Evolutionary conservation across 1,284 basidiomycete species (phyloP), one percentile per base, ranked within the genome.

Genomic region (Peniophora sp.): DNA sequence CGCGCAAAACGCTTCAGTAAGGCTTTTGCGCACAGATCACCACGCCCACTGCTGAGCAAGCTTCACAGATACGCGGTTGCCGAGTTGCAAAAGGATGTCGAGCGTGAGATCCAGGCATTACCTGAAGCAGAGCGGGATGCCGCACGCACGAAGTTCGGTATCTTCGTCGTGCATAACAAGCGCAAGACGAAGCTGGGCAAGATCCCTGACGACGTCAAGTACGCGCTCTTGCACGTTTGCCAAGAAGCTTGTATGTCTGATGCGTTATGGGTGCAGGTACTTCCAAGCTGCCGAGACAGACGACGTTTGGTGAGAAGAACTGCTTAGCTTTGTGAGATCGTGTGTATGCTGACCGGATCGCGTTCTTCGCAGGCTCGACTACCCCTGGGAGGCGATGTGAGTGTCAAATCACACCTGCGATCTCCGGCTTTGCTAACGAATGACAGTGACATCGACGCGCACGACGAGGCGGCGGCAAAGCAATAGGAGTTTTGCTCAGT

Each of bases 151-250:
- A 76, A 88, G 65, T 91, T 97, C 55, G 92, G 81, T 1, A 74
- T 96, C 58, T 97, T 97, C 63, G 93, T 96, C 36, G 94, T 97
- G 16, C 93, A 97, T 70, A 96, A 97, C 75, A 97, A 97, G 71
- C 72, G 83, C 55, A 96, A 96, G 71, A 73, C 76, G 44, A 97
- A 97, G 70, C 66, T 83, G 41, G 92, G 81, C 23, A 67, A 78
- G 43, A 68, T 97, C 45, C 89, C 92, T 9, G 59, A 69, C 3
- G 77, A 78, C 49, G 73, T 80, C 41, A 78, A 77, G 83, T 93
- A 63, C 60, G 81, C 70, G n/a, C 44, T 38, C 20, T 25, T 44
- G 35, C 16, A 34, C 16, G 39, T 44, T 19, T 6, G 35, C 48
- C 48, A 39, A 32, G 23, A 43, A 35, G 41, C 45, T 34, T 47